These are phyloP conservation scores for Penicillium odoratum DNA, from an alignment of 495 filamentous ascomycete species.

Conservation along the genomic window DNA sequence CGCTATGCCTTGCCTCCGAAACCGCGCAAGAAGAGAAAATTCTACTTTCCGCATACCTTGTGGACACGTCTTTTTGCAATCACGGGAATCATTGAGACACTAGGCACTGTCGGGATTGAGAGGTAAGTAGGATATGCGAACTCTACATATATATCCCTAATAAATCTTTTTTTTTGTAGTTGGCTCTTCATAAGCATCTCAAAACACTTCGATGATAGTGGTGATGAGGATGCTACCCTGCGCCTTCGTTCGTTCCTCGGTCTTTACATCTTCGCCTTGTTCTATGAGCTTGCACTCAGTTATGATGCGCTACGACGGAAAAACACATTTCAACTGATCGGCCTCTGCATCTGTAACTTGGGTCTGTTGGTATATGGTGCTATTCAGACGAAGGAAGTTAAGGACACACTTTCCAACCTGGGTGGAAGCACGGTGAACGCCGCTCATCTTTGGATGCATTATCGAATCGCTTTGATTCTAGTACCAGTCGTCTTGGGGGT, in stretches of 20 bases:
- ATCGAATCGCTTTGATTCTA: constrained; percentile 19
- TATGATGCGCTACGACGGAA: constrained; percentile 26
- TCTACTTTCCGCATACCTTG: constrained; percentile 24
- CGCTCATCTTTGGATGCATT: constrained; percentile 5
- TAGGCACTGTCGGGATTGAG: constrained; percentile 19
- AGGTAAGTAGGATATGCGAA: constrained; percentile 3
- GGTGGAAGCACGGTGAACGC: background rate
- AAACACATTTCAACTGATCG: constrained; percentile 24
- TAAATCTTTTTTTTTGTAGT: constrained; percentile 1
- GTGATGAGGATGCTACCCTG: constrained; percentile 5
- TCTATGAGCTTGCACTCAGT: constrained; percentile 23
- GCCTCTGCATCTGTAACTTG: constrained; percentile 23
- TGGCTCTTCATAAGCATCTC: constrained; percentile 25
- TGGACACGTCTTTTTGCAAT: constrained; percentile 24
- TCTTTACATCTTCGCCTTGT: constrained; percentile 25
- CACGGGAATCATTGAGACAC: constrained; percentile 20
- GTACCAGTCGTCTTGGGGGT: constrained; percentile 22
- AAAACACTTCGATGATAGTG: constrained; percentile 13
- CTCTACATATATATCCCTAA: background rate
- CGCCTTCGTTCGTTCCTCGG: constrained; percentile 27
- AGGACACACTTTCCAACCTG: constrained; percentile 12
- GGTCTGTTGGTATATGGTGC: constrained; percentile 24
- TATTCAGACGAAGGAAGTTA: constrained; percentile 23
- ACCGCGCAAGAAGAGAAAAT: background rate
- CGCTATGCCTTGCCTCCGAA: background rate